phyloP scores from a whole-genome alignment of 129 eudicot species.

The Tanacetum coccineum region DNA sequence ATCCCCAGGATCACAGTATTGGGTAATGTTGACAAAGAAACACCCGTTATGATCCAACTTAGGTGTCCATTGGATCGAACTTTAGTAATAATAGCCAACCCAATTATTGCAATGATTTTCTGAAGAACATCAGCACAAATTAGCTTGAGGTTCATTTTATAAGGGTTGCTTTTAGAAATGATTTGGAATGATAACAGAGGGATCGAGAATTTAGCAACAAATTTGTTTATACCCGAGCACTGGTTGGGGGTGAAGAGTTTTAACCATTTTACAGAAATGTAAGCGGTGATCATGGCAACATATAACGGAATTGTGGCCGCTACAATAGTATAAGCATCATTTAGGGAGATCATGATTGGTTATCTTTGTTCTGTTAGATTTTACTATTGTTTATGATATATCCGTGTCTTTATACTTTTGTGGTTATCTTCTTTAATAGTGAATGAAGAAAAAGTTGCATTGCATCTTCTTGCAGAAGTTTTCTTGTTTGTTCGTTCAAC shows the following conservation, averaged over 20 bases:
- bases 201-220: conserved; percentile 68
- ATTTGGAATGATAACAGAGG: conserved; percentile 71
- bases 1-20: conserved; percentile 75
- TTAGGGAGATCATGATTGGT: conserved; percentile 48
- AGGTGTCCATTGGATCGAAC: conserved; percentile 52
- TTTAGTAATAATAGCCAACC: conserved; percentile 37
- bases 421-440: conserved; percentile 12
- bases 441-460: conserved; percentile 32
- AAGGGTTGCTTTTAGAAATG: conserved; percentile 59
- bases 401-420: conserved; percentile 30
- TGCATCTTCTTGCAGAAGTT: conserved; percentile 42
- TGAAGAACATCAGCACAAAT: conserved; percentile 67
- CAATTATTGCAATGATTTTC: conserved; percentile 46
- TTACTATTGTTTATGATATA: conserved; percentile 20
- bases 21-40: conserved; percentile 72
- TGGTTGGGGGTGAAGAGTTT: conserved; percentile 62
- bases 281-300: conserved; percentile 66
- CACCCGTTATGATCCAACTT: conserved; percentile 69
- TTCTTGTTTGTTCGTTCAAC: conserved; percentile 30
- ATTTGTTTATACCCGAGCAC: conserved; percentile 74
- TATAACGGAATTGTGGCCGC: conserved; percentile 62
- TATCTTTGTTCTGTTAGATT: not conserved
- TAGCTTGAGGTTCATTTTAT: conserved; percentile 64
- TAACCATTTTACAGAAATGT: conserved; percentile 54
- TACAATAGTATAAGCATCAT: conserved; percentile 49